Percentiles rank a stretch among this genome's conserved stretches.
Evolutionary conservation across 495 filamentous ascomycete genomes (phyloP).

Genomic region (Cercophora sp.): DNA sequence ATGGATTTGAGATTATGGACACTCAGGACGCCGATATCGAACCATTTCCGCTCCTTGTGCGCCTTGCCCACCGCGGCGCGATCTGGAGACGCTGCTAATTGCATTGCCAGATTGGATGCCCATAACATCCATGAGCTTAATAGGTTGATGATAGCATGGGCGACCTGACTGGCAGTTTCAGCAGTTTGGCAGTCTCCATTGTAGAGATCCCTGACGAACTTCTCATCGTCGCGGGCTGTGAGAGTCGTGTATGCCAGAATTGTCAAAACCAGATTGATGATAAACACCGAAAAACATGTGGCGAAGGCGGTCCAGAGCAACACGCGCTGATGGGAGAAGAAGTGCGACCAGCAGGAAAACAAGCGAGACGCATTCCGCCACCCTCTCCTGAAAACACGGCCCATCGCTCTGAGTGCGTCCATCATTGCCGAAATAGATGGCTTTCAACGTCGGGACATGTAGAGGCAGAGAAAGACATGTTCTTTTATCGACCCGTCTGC

Average conservation of each 20-base stretch:
- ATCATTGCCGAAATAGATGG: too few relatives aligned
- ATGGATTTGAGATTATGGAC: background rate
- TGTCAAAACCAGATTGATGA: background rate
- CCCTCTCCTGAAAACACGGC: too few relatives aligned
- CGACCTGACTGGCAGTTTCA: background rate
- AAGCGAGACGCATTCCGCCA: too few relatives aligned
- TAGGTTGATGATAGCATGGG: constrained; percentile 1
- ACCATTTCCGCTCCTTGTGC: constrained; percentile 1
- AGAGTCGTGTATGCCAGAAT: background rate
- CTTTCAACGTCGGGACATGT: too few relatives aligned
- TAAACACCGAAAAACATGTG: background rate
- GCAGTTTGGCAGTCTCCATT: background rate
- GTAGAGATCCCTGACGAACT: constrained; percentile 1
- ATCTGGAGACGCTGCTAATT: background rate
- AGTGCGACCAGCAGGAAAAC: too few relatives aligned
- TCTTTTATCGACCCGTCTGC: too few relatives aligned
- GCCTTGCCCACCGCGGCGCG: background rate
- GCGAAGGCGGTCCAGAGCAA: constrained; percentile 1
- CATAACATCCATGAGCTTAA: constrained; percentile 1
- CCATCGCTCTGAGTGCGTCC: too few relatives aligned
- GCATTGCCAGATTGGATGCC: constrained; percentile 6
- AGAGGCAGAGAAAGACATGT: too few relatives aligned
- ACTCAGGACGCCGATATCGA: constrained; percentile 2
- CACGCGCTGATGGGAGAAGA: background rate
- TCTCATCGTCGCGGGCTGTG: background rate